Conservation (phyloP, 139 green algal genomes). For the Chlamydomonas urium region DNA sequence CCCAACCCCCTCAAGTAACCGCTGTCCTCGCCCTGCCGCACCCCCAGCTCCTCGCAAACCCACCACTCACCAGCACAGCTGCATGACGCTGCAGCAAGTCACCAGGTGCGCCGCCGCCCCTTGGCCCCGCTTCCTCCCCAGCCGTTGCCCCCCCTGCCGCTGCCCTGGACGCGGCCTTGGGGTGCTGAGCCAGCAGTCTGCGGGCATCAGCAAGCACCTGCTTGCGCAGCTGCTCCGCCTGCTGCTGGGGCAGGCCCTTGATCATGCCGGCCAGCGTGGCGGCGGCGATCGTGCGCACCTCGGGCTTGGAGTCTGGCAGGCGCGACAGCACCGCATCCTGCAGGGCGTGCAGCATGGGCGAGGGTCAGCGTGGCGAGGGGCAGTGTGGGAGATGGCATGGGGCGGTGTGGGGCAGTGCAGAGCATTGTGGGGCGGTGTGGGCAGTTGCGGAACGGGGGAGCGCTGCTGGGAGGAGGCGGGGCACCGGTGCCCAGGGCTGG, state of each 20-base stretch:
- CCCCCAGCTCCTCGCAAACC: no score
- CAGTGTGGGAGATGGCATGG: background rate
- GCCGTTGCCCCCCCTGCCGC: background rate
- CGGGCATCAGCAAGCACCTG: conserved; percentile 38
- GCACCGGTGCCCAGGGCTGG: no score
- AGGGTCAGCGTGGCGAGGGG: no score
- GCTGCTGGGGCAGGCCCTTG: conserved; percentile 32
- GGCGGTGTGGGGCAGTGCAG: no score
- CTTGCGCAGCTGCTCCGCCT: conserved; percentile 33
- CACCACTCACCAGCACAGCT: conserved; percentile 18
- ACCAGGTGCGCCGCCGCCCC: background rate
- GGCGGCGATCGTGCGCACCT: conserved; percentile 58
- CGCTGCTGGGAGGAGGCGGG: no score
- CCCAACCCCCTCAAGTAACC: no score
- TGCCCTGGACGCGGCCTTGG: conserved; percentile 7
- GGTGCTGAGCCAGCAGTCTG: conserved; percentile 36
- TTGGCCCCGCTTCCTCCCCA: background rate
- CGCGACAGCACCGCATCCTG: conserved; percentile 43
- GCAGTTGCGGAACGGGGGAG: no score
- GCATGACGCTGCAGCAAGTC: conserved; percentile 31
- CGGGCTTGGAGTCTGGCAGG: conserved; percentile 67
- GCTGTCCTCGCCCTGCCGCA: no score
- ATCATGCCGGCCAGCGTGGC: conserved; percentile 69
- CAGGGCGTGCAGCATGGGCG: conserved; percentile 8
- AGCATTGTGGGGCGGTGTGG: no score